A percentile compares a stretch with the other conserved stretches of the same genome.
phyloP scores from a whole-genome alignment of 495 filamentous ascomycete genomes.

The Beverwykella pulmonaria region DNA sequence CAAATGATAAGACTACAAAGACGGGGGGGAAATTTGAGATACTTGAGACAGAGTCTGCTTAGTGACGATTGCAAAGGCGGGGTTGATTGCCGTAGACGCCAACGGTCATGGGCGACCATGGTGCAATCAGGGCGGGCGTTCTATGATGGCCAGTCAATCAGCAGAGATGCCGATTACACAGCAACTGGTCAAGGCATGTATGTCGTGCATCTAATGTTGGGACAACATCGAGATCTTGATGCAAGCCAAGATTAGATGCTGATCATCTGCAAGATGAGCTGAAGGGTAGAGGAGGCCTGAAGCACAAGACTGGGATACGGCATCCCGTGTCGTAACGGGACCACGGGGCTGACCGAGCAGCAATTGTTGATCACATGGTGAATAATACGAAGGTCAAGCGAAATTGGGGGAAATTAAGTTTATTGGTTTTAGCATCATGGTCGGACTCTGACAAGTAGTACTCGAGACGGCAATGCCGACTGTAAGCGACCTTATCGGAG shows the following conservation, averaged over 20 bases:
- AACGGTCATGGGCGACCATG: too few species aligned
- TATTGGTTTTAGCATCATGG: neutral
- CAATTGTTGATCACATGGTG: neutral
- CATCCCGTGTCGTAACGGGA: neutral
- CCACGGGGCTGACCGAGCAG: neutral
- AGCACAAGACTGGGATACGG: neutral
- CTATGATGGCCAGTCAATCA: too few species aligned
- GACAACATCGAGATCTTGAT: neutral
- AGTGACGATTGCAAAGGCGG: too few species aligned
- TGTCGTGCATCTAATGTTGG: neutral
- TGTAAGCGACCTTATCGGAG: neutral
- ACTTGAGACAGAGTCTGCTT: too few species aligned
- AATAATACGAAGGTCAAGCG: neutral
- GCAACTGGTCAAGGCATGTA: neutral
- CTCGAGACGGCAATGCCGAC: neutral
- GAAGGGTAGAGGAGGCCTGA: neutral
- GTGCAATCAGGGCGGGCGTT: too few species aligned
- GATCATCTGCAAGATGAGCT: neutral
- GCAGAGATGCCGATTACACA: neutral
- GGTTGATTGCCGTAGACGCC: too few species aligned
- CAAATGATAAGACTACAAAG: too few species aligned
- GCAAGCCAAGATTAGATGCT: neutral
- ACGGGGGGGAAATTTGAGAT: too few species aligned
- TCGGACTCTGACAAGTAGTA: neutral
- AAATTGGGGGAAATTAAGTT: neutral